A percentile compares a stretch with the other conserved stretches of the same genome.
phyloP scores from a whole-genome alignment of 495 filamentous ascomycete genomes.

The Penicillium coffeae region DNA sequence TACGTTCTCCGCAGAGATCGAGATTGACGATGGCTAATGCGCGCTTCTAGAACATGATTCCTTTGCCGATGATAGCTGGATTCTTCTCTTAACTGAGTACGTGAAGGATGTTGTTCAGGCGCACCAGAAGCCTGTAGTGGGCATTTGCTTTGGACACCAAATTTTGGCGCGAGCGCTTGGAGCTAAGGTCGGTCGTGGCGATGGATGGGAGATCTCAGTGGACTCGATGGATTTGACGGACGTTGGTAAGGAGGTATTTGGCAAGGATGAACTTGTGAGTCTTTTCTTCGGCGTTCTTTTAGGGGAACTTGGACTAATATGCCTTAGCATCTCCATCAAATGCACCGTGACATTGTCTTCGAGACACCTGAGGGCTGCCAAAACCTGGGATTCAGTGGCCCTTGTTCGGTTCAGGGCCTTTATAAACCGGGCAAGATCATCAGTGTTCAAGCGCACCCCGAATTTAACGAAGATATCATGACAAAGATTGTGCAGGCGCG shows the following conservation, averaged over 20 bases:
- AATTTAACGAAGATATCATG: slow-evolving; percentile 74
- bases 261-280: slow-evolving; percentile 59
- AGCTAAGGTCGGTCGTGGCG: slow-evolving; percentile 55
- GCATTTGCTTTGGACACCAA: slow-evolving; percentile 91
- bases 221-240: slow-evolving; percentile 59
- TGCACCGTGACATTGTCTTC: slow-evolving; percentile 78
- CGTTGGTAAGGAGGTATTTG: slow-evolving; percentile 66
- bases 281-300: background rate
- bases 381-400: slow-evolving; percentile 56
- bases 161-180: slow-evolving; percentile 77
- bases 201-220: slow-evolving; percentile 76
- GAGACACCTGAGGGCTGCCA: slow-evolving; percentile 59
- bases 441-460: slow-evolving; percentile 84
- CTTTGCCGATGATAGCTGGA: slow-evolving; percentile 68
- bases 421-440: slow-evolving; percentile 59
- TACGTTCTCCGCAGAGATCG: slow-evolving; percentile 8
- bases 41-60: slow-evolving; percentile 44
- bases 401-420: slow-evolving; percentile 73
- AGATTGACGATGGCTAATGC: background rate
- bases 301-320: background rate
- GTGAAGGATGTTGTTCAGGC: slow-evolving; percentile 48
- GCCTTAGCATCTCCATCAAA: slow-evolving; percentile 68
- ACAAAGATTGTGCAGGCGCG: slow-evolving; percentile 58
- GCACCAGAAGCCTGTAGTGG: slow-evolving; percentile 61
- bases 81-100: slow-evolving; percentile 64